phyloP scores from a whole-genome alignment of 164 flowering plant species.

The Vitis rotundifolia region DNA sequence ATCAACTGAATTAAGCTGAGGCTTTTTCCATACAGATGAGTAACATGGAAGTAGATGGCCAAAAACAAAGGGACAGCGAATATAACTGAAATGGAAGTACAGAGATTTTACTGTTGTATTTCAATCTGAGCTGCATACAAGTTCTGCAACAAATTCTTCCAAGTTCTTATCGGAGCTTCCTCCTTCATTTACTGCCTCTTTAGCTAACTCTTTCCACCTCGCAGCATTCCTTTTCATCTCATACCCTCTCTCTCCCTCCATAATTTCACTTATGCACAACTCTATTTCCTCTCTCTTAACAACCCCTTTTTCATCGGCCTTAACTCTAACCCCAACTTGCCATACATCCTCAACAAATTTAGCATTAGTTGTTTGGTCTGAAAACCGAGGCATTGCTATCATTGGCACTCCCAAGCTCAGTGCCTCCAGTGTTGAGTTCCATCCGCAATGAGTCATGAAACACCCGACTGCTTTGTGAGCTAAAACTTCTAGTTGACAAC shows the following conservation, averaged over 20 bases:
- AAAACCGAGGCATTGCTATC: conserved; percentile 49
- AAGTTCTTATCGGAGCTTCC: conserved; percentile 49
- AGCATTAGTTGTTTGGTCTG: conserved; percentile 53
- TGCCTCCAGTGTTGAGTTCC: conserved; percentile 56
- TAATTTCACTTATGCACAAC: conserved; percentile 36
- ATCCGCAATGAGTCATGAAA: conserved; percentile 58
- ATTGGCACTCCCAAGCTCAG: conserved; percentile 58
- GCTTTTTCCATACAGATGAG: too few species aligned
- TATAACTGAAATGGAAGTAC: too few species aligned
- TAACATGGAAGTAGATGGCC: too few species aligned
- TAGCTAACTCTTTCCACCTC: conserved; percentile 46
- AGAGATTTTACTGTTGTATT: too few species aligned
- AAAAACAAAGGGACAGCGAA: too few species aligned
- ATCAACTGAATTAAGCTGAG: too few species aligned
- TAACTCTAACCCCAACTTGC: conserved; percentile 42
- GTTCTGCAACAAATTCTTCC: conserved; percentile 32
- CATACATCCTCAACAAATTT: conserved; percentile 50
- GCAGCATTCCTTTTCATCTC: conserved; percentile 32
- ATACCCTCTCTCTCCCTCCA: conserved; percentile 41
- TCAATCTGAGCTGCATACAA: not conserved
- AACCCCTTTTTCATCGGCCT: conserved; percentile 34
- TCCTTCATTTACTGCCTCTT: conserved; percentile 38
- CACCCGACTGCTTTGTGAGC: conserved; percentile 50
- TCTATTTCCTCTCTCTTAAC: conserved; percentile 35
- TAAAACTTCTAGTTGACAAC: conserved; percentile 42